Base-by-base conservation (phyloP, 2,329 filamentous ascomycete genomes). In the Xylariaceae sp. region DNA sequence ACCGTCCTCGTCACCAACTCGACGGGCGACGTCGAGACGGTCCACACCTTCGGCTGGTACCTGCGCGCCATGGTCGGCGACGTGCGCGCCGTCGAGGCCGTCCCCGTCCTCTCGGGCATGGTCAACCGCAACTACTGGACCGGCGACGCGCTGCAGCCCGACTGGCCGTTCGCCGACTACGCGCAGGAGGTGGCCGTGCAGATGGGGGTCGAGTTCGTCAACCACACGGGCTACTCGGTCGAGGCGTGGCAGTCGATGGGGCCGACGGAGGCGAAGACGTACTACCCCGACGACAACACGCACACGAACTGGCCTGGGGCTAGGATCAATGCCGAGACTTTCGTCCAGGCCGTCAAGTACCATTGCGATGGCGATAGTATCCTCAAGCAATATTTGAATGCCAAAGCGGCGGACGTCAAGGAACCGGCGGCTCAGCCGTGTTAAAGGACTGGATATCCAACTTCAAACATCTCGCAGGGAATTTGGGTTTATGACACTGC, bases 221-320 rank as follows among this genome's bases (percentile, higher is more conserved):
- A 53, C 26, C 49, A 53, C 28, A 53, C 50, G n/a, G 38, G 34
- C 18, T 51, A 49, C 33, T 44, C 40, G 15, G 49, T 49, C 11
- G 38, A 28, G 18, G 21, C 33, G 22, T 47, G 43, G 21, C 51
- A 51, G 40, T 25, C 36, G 5, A 26, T 50, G 21, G 51, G 51
- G 8, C 23, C 38, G 4, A 37, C 31, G 3, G 40, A 34, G 25
- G 38, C 48, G 7, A 48, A 43, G 37, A 45, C 43, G 12, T 47
- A 47, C 30, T 53, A 37, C 34, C 51, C 50, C n/a, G 32, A 46
- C 12, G 51, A 53, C 35, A 47, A 49, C 13, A 55, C 51, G 9
- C 50, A 55, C 36, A 53, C 48, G 1, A 43, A 51, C 41, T 37
- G 42, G 5, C 34, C 14, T 5, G 48, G 50, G 2, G 50, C 51